Evolutionary conservation across 2,329 filamentous ascomycete genomes (phyloP), one percentile per base, ranked within the genome.

Genomic region (Plectosphaerella sp.): DNA sequence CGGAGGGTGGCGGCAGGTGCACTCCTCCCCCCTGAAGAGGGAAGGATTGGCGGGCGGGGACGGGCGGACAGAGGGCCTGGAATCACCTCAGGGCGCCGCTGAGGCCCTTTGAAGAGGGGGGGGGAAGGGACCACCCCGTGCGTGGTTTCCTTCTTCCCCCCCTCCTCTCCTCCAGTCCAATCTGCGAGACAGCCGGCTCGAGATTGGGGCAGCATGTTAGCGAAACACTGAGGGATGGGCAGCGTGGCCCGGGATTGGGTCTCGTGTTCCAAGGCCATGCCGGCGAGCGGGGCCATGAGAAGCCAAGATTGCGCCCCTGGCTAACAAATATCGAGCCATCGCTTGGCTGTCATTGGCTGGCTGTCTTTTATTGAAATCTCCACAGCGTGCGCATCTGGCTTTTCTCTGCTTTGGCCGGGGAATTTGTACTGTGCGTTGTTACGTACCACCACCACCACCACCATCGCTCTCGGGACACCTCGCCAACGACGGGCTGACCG

Each of bases 191-290:
- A 43, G 6, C 41, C 16, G 28, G 28, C 28, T 16, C n/a, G 39
- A 43, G 39, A 43, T 43, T 43, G 39, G 39, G 39, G n/a, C 39
- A 22, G 39, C 39, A 10, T 22, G n/a, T 47, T 47, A 47, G 45
- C 45, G 45, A 47, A 47, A 47, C 45, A 28, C 33, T 47, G 24
- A 47, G 45, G 45, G 18, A 47, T 47, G 45, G 45, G 9, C 20
- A 22, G 9, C 45, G 16, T n/a, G 45, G 24, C 12, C 15, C 45
- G n/a, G 20, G 45, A 47, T 47, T 47, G 45, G 39, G 41, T 16
- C n/a, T 20, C 16, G 16, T 43, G 18, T 18, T 43, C 41, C 41
- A 12, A 18, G 18, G n/a, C 18, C 41, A 20, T 18, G 18, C n/a
- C 15, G 18, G 16, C n/a, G 15, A 43, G 41, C 11, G 41, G 41